Evolutionary conservation across 306 rosid species (phyloP).

Genomic region (Citrullus mucosospermus): DNA sequence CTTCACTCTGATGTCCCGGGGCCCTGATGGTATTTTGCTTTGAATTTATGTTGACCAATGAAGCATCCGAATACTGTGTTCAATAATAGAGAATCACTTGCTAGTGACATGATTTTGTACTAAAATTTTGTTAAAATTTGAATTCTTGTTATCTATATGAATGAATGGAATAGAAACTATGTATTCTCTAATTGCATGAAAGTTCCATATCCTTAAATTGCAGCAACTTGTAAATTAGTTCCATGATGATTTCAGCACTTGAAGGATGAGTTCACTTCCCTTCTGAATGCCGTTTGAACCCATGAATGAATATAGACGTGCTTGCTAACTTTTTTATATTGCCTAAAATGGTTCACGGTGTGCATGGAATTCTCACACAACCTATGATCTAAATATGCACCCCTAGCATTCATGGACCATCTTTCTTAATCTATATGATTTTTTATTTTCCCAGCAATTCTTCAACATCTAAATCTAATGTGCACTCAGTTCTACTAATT

Average conservation of each 20-base stretch:
- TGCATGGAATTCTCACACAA: neutral
- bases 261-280: neutral
- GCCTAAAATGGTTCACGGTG: neutral
- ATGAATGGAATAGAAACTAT: neutral
- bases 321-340: neutral
- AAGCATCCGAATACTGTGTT: neutral
- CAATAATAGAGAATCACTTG: neutral
- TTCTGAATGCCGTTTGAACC: neutral
- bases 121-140: neutral
- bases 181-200: neutral
- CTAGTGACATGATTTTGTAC: neutral
- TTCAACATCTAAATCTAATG: neutral
- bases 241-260: neutral
- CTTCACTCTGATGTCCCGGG: conserved; percentile 89
- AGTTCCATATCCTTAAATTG: neutral
- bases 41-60: neutral
- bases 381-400: neutral
- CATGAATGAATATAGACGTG: neutral
- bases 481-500: neutral
- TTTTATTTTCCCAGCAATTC: neutral
- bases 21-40: conserved; percentile 63
- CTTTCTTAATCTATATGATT: neutral
- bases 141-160: neutral
- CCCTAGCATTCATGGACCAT: neutral
- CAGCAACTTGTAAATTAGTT: neutral